A percentile compares a stretch with the other conserved stretches of the same genome.
Conservation (phyloP, 2,329 filamentous ascomycete genomes). For the Periconia sp. region DNA sequence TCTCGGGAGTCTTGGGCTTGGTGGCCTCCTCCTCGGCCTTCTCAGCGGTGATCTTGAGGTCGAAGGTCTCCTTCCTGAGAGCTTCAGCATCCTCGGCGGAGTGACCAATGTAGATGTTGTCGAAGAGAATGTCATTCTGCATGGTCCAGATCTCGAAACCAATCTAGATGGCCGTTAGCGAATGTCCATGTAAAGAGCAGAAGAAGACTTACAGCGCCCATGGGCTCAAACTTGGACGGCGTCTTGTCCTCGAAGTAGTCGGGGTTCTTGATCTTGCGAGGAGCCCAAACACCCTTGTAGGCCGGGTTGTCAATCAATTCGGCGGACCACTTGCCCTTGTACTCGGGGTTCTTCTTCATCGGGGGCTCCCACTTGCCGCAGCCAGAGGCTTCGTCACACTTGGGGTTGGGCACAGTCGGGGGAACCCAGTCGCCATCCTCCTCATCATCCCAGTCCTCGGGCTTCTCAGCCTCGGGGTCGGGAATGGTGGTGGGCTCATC, state of each 20-base stretch:
- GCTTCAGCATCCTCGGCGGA: constrained; percentile 90
- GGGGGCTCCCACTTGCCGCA: constrained; percentile 93
- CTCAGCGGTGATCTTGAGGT: constrained; percentile 85
- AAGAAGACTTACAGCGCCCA: constrained; percentile 81
- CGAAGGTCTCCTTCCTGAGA: constrained; percentile 87
- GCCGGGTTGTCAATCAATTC: constrained; percentile 94
- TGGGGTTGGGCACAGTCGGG: constrained; percentile 91
- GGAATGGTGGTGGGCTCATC: constrained; percentile 81
- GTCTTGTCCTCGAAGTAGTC: constrained; percentile 97
- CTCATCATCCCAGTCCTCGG: constrained; percentile 99
- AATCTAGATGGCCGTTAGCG: constrained; percentile 63
- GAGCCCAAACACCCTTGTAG: constrained; percentile 96
- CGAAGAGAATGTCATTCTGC: constrained; percentile 97
- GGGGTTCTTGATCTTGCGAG: constrained; percentile 96
- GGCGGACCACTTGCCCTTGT: constrained; percentile 99
- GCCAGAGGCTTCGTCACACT: constrained; percentile 90
- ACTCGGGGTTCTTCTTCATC: constrained; percentile 90
- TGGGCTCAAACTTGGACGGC: constrained; percentile 95
- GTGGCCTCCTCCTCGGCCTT: constrained; percentile 77
- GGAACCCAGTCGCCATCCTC: constrained; percentile 98
- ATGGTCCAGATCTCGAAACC: constrained; percentile 99
- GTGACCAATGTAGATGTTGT: constrained; percentile 99
- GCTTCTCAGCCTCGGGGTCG: constrained; percentile 95
- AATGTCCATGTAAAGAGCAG: constrained; percentile 4
- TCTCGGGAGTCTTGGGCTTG: constrained; percentile 74